Evolutionary conservation across 2,329 filamentous ascomycete species (phyloP).

Genomic region (Polytolypa hystricis): DNA sequence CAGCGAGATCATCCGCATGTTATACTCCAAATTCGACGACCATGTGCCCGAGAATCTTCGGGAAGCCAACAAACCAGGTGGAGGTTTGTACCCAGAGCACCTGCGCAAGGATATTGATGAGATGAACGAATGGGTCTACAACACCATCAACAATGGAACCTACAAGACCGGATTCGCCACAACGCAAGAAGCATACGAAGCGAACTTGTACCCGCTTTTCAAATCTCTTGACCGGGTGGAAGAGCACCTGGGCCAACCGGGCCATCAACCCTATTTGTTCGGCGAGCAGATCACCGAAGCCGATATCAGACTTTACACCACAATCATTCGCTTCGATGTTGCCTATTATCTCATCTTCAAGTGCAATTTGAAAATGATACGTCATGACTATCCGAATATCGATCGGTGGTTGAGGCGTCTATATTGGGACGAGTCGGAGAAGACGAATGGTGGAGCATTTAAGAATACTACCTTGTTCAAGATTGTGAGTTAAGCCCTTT

Average conservation of each 20-base stretch:
- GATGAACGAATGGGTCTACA: conserved; percentile 67
- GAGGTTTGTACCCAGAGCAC: conserved; percentile 54
- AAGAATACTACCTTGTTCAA: conserved; percentile 35
- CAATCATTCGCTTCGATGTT: conserved; percentile 55
- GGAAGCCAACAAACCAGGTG: conserved; percentile 38
- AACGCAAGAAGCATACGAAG: conserved; percentile 64
- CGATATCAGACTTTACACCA: conserved; percentile 61
- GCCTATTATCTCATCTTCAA: conserved; percentile 78
- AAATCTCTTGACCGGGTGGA: conserved; percentile 62
- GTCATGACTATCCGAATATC: conserved; percentile 46
- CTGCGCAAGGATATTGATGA: conserved; percentile 58
- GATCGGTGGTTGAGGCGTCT: conserved; percentile 37
- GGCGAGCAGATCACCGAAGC: conserved; percentile 65
- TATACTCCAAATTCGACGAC: conserved; percentile 64
- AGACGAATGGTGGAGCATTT: conserved; percentile 33
- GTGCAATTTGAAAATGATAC: conserved; percentile 53
- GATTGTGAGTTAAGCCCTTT: conserved; percentile 24
- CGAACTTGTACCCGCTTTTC: conserved; percentile 58
- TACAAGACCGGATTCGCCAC: conserved; percentile 63
- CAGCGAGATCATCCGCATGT: conserved; percentile 76
- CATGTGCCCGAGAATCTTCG: conserved; percentile 47
- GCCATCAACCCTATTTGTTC: conserved; percentile 56
- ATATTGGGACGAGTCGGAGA: conserved; percentile 36
- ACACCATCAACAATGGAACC: conserved; percentile 43
- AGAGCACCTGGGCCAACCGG: conserved; percentile 45